Evolutionary conservation across 2,329 filamentous ascomycete genomes (phyloP).

Genomic region (Apiospora phragmitis): DNA sequence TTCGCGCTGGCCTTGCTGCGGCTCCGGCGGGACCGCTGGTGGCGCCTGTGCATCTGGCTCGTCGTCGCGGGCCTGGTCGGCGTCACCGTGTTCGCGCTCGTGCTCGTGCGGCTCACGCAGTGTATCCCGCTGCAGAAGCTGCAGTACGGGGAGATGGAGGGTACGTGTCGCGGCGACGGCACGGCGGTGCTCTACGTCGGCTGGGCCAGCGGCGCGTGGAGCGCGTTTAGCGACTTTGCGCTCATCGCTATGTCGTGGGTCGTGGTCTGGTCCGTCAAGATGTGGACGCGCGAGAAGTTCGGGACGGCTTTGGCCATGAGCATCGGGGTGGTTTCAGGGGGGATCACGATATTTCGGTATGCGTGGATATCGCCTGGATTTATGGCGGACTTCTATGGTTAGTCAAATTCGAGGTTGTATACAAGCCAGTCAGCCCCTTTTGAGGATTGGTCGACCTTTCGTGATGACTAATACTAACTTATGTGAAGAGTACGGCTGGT

Average conservation of each 20-base stretch:
- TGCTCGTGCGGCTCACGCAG: constrained; percentile 7
- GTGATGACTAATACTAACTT: neutral
- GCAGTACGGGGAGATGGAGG: neutral
- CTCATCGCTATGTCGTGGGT: constrained; percentile 12
- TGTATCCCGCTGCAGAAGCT: constrained; percentile 10
- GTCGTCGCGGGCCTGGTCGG: constrained; percentile 2
- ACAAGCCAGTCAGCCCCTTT: neutral
- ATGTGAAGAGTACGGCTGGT: constrained; percentile 9
- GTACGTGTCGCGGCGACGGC: neutral
- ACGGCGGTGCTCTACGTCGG: constrained; percentile 10
- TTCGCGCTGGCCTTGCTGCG: constrained; percentile 12
- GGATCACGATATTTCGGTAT: constrained; percentile 14
- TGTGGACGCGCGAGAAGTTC: constrained; percentile 13
- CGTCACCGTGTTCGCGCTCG: constrained; percentile 9
- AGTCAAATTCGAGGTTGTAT: neutral
- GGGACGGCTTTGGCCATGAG: constrained; percentile 13
- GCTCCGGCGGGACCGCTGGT: neutral
- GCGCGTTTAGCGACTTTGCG: constrained; percentile 15
- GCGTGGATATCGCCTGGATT: constrained; percentile 6
- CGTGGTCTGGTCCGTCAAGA: constrained; percentile 13
- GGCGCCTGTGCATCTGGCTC: neutral
- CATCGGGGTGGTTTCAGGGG: constrained; percentile 13
- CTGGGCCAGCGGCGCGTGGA: constrained; percentile 14
- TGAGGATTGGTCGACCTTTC: neutral
- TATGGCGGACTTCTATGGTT: constrained; percentile 12